Base-by-base conservation (phyloP, 2,329 filamentous ascomycete genomes). In the Sporothrix globosa region DNA sequence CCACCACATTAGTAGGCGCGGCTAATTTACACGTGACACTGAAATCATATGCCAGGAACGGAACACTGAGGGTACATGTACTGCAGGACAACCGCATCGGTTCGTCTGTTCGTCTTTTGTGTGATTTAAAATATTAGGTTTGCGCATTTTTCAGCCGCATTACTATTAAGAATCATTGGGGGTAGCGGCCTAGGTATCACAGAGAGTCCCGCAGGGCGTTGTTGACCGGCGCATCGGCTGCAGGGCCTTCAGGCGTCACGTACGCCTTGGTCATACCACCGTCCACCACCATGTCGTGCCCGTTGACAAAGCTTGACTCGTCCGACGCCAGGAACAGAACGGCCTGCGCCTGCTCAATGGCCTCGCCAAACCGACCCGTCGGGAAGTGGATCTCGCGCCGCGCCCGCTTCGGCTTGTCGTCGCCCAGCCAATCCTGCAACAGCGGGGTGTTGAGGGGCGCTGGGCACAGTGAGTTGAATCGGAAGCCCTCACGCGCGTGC, bases 181-280 rank as follows among this genome's bases (percentile, higher is more conserved):
- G 9, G 17, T 4, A 50, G 19, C 4, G 19, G 5, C 6, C 19
- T 9, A 50, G 48, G 19, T 7, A 21, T 58, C 67, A 69, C 70
- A 73, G 53, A 1, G 70, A n/a, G 3, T 69, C 68, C 81, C 85
- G 87, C 71, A 76, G 74, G n/a, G 87, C 87, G 75, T 89, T 89
- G 81, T 90, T 91, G 73, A 80, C 78, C 3, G 89, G 89, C 5
- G 85, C 84, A 13, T 82, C 75, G 0, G 82, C 75, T 10, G 87
- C 78, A 17, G 86, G 82, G 3, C 89, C 89, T 80, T 90, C 88
- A 1, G 89, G 82, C 1, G 89, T 91, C 39, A 91, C 88, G 80
- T 97, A 98, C 58, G 93, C 92, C 85, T 92, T 97, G 77, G 90
- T 95, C 92, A 99, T 92, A 72, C 95, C 95, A 71, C 96, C 96